Evolutionary conservation across 2,329 filamentous ascomycete species (phyloP), one percentile per base, ranked within the genome.

Genomic region (Microsporum audouinii): DNA sequence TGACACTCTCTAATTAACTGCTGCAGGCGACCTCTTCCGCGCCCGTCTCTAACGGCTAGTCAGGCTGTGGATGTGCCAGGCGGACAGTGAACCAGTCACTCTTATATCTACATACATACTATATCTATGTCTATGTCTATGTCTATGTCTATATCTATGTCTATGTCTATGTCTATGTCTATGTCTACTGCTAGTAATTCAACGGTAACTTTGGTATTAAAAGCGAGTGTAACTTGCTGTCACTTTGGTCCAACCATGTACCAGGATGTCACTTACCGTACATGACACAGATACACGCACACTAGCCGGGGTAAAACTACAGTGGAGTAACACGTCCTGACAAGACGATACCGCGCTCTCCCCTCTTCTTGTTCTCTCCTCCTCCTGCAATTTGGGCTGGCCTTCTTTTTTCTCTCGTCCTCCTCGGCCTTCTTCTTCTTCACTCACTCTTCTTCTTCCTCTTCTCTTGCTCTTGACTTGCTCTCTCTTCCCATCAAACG

Each of bases 181-280:
- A 23, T 23, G 17, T 23, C 17, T 23, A 23, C 17, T 23, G 17
- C 17, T 23, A 1, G 17, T 23, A 23, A 23, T 23, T 23, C 17
- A 23, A 23, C 17, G 17, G 17, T 23, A 23, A 23, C 17, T 23
- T 23, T 23, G 17, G 17, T 23, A 23, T 23, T 23, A 23, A 23
- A 23, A 23, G 17, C 33, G 23, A 10, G 43, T 27, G 17, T 27
- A 45, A 45, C 41, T 45, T 17, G 17, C 17, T 23, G 17, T 23
- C 23, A 31, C 45, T 12, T 36, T 43, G 14, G 49, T 34, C 29
- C 29, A 14, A 55, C 49, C 12, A 5, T 12, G 49, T 55, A 55
- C 29, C 31, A 12, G 49, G 10, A n/a, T 53, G 49, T 55, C 51
- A 55, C 51, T 55, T 55, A 55, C 51, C 29, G 51, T 55, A 55